Percentiles rank a stretch among this genome's conserved stretches.
Conservation (phyloP, 2,329 filamentous ascomycete genomes). For the Xylaria polymorpha region DNA sequence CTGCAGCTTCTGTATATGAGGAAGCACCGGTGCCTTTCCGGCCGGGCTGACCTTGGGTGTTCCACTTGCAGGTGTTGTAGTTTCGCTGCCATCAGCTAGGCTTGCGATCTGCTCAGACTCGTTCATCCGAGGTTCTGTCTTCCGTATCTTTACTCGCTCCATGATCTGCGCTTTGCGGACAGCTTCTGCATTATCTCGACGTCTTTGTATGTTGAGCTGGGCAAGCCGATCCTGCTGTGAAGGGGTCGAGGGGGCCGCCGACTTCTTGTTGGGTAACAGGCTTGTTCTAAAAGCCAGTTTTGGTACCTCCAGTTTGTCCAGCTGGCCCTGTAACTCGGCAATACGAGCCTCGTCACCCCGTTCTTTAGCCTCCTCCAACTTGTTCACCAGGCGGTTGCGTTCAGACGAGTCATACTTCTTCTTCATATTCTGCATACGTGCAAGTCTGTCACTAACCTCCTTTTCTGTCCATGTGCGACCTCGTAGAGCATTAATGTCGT, state of each 20-base stretch:
- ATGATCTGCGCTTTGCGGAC: conserved; percentile 91
- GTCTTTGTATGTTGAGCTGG: conserved; percentile 85
- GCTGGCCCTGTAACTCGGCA: conserved; percentile 67
- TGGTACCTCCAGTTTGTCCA: conserved; percentile 72
- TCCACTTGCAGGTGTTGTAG: conserved; percentile 64
- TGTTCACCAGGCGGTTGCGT: conserved; percentile 73
- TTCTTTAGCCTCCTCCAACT: conserved; percentile 73
- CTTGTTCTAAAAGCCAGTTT: conserved; percentile 80
- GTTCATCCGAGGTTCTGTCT: conserved; percentile 65
- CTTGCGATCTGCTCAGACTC: conserved; percentile 67
- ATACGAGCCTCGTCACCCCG: conserved; percentile 70
- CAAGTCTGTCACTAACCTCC: conserved; percentile 83
- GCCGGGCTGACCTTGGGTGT: conserved; percentile 61
- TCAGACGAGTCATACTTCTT: conserved; percentile 74
- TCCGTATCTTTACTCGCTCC: conserved; percentile 74
- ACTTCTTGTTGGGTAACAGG: conserved; percentile 65
- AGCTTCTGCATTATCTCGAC: conserved; percentile 84
- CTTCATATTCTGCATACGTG: conserved; percentile 74
- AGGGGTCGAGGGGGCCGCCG: conserved; percentile 60
- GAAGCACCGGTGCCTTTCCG: conserved; percentile 57
- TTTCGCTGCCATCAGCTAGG: conserved; percentile 61
- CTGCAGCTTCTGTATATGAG: conserved; percentile 66
- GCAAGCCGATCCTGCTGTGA: conserved; percentile 85
- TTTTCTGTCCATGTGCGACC: conserved; percentile 84
- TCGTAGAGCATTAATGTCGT: conserved; percentile 82